Conservation (phyloP, 1,284 basidiomycete species). For the Tilletia caries region DNA sequence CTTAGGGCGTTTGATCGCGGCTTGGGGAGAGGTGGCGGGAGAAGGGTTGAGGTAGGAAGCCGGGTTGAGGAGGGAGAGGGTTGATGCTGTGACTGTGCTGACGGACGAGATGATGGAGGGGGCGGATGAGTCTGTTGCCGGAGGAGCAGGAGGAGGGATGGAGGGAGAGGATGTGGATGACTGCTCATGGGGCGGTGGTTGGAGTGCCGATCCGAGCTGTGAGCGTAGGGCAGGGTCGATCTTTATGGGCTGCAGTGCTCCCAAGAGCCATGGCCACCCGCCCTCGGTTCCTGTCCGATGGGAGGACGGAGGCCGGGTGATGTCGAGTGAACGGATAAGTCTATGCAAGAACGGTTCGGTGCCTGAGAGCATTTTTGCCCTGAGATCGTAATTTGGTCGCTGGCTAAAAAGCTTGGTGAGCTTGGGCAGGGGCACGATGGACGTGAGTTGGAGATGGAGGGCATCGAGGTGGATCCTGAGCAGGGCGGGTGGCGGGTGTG, state of each 20-base stretch:
- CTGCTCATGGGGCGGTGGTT: neutral
- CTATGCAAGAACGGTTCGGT: conserved; percentile 39
- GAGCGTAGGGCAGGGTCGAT: neutral
- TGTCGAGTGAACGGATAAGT: conserved; percentile 32
- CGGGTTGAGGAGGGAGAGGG: conserved; percentile 61
- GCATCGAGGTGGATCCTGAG: conserved; percentile 83
- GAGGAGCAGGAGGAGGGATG: neutral
- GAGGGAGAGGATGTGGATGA: neutral
- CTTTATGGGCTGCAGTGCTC: conserved; percentile 1
- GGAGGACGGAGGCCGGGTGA: neutral
- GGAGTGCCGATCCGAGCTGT: neutral
- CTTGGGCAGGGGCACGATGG: conserved; percentile 79
- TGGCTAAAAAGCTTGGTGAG: conserved; percentile 79
- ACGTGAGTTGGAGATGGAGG: conserved; percentile 85
- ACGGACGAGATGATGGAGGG: neutral
- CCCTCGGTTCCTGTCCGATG: neutral
- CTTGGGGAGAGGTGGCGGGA: neutral
- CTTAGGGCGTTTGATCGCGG: conserved; percentile 59
- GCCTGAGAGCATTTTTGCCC: conserved; percentile 75
- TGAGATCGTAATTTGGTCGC: conserved; percentile 84
- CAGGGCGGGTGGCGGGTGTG: conserved; percentile 82
- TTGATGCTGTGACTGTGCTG: conserved; percentile 64
- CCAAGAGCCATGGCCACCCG: conserved; percentile 9
- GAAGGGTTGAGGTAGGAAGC: conserved; percentile 57
- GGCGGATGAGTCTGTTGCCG: neutral